Percentiles rank a stretch among this genome's conserved stretches.
phyloP scores from a whole-genome alignment of 371 early-diverging fungal genomes.

The Apophysomyces variabilis region DNA sequence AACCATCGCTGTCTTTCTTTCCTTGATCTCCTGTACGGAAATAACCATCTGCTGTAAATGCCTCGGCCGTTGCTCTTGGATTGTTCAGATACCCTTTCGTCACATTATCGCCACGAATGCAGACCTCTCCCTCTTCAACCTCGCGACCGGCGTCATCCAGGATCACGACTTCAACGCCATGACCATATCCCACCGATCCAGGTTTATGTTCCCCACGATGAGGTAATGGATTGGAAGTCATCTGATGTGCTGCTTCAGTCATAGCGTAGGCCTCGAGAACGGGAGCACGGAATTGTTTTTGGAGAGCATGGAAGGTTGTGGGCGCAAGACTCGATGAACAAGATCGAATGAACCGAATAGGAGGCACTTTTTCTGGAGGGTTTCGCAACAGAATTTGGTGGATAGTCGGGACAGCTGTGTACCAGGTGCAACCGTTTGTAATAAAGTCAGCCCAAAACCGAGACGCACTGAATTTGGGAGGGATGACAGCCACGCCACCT shows the following conservation, averaged over 20 bases:
- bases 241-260: constrained; percentile 93
- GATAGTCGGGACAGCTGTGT: constrained; percentile 90
- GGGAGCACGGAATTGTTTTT: constrained; percentile 74
- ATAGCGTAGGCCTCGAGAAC: constrained; percentile 91
- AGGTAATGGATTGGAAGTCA: constrained; percentile 87
- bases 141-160: constrained; percentile 67
- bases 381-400: constrained; percentile 80
- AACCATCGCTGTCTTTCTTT: constrained; percentile 72
- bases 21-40: constrained; percentile 88
- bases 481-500: constrained; percentile 82
- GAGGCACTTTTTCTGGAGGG: constrained; percentile 51
- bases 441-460: constrained; percentile 80
- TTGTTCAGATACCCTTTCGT: constrained; percentile 85
- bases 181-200: constrained; percentile 83
- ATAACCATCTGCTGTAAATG: constrained; percentile 68
- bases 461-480: constrained; percentile 80
- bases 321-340: constrained; percentile 86
- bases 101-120: constrained; percentile 82
- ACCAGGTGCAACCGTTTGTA: constrained; percentile 71
- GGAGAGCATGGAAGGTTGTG: constrained; percentile 70
- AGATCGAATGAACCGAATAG: constrained; percentile 83
- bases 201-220: constrained; percentile 71
- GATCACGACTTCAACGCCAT: constrained; percentile 81
- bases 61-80: constrained; percentile 70
- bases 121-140: constrained; percentile 79